These are phyloP conservation scores for Suhomyces choctaworum DNA, from an alignment of 1,139 yeast species.

Conservation along the genomic window DNA sequence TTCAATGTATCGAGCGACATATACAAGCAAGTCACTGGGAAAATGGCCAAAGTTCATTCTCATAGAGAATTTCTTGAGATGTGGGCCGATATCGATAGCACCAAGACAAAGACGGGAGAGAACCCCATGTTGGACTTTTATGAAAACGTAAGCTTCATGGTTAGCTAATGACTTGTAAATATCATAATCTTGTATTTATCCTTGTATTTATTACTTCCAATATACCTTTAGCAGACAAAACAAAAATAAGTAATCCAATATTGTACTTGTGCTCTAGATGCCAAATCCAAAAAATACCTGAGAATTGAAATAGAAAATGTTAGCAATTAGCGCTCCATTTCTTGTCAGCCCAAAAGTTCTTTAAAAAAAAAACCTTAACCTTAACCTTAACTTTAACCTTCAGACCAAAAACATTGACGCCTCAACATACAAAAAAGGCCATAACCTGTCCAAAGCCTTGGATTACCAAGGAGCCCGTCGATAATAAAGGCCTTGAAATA, in stretches of 20 bases:
- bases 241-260: not conserved
- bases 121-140: constrained; percentile 86
- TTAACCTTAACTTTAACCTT: no score
- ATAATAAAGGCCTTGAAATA: constrained; percentile 10
- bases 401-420: no score
- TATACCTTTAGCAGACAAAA: constrained; percentile 1
- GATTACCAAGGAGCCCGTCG: constrained; percentile 26
- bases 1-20: constrained; percentile 62
- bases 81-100: constrained; percentile 72
- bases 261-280: no score
- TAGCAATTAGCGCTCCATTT: not conserved
- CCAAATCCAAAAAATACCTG: no score
- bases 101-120: constrained; percentile 76
- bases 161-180: constrained; percentile 27
- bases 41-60: constrained; percentile 51
- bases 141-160: constrained; percentile 73
- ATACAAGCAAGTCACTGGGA: constrained; percentile 67
- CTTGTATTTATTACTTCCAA: constrained; percentile 4
- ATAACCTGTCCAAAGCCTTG: constrained; percentile 31
- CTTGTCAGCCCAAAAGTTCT: no score
- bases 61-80: constrained; percentile 65
- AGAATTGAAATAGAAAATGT: not conserved
- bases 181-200: constrained; percentile 1
- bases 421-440: constrained; percentile 11
- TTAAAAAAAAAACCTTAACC: no score